phyloP scores from a whole-genome alignment of 257 asterid genomes.

The Salvia hispanica region DNA sequence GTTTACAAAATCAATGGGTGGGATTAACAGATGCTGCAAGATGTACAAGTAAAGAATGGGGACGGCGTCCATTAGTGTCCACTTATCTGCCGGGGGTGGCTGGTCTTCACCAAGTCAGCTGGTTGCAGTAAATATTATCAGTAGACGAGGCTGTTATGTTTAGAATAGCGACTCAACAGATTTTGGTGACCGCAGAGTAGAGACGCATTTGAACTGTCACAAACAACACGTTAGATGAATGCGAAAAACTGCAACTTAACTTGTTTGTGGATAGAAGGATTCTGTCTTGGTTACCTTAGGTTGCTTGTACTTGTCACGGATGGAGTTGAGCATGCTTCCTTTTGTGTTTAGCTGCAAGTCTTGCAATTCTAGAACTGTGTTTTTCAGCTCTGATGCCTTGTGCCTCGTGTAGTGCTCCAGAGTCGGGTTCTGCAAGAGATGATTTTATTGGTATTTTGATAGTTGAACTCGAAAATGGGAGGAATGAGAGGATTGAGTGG shows the following conservation, averaged over 20 bases:
- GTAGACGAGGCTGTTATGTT: slow-evolving; percentile 33
- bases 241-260: neutral
- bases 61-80: slow-evolving; percentile 30
- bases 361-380: slow-evolving; percentile 61
- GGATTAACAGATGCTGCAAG: slow-evolving; percentile 32
- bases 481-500: slow-evolving; percentile 17
- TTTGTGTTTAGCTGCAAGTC: slow-evolving; percentile 64
- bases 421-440: slow-evolving; percentile 72
- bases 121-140: slow-evolving; percentile 32
- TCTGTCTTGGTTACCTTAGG: slow-evolving; percentile 53
- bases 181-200: slow-evolving; percentile 51
- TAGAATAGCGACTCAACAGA: slow-evolving; percentile 60
- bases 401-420: slow-evolving; percentile 80
- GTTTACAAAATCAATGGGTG: slow-evolving; percentile 35
- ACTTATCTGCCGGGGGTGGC: slow-evolving; percentile 29
- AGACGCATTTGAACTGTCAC: slow-evolving; percentile 84
- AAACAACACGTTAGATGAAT: slow-evolving; percentile 16
- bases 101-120: slow-evolving; percentile 32
- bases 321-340: slow-evolving; percentile 52
- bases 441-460: slow-evolving; percentile 9
- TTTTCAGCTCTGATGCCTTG: slow-evolving; percentile 58
- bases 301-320: slow-evolving; percentile 85
- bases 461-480: slow-evolving; percentile 1
- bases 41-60: slow-evolving; percentile 58
- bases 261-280: neutral